These are phyloP conservation scores for Magnusiomyces tetraspermus DNA, from an alignment of 1,139 yeast species.

Conservation along the genomic window DNA sequence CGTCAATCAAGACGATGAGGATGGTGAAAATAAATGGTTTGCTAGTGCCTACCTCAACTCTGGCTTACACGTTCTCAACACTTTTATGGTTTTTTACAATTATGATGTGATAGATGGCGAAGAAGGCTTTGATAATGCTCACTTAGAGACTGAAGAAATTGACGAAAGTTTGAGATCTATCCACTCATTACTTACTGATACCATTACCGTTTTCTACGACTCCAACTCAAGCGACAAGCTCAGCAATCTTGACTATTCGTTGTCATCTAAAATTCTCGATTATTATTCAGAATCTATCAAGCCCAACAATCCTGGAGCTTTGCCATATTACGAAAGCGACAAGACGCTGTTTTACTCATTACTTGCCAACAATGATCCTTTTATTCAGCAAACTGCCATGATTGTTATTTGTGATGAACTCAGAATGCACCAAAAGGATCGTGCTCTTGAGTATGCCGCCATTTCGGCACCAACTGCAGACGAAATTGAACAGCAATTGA, in stretches of 20 bases:
- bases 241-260: conserved; percentile 15
- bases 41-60: neutral
- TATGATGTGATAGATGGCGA: neutral
- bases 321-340: neutral
- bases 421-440: conserved; percentile 6
- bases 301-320: neutral
- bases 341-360: neutral
- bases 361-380: neutral
- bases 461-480: conserved; percentile 10
- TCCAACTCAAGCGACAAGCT: conserved; percentile 46
- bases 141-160: neutral
- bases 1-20: neutral
- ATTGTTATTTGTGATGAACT: conserved; percentile 1
- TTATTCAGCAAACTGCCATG: neutral
- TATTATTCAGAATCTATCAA: neutral
- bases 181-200: conserved; percentile 48
- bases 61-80: neutral
- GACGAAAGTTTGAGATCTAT: conserved; percentile 28
- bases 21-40: neutral
- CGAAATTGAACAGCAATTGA: conserved; percentile 14
- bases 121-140: neutral
- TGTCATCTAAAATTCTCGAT: neutral
- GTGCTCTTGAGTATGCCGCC: conserved; percentile 12
- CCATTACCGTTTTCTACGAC: conserved; percentile 55
- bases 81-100: conserved; percentile 1